Base-by-base conservation (phyloP, 768 basidiomycete species). In the Tubosaeta sp. region DNA sequence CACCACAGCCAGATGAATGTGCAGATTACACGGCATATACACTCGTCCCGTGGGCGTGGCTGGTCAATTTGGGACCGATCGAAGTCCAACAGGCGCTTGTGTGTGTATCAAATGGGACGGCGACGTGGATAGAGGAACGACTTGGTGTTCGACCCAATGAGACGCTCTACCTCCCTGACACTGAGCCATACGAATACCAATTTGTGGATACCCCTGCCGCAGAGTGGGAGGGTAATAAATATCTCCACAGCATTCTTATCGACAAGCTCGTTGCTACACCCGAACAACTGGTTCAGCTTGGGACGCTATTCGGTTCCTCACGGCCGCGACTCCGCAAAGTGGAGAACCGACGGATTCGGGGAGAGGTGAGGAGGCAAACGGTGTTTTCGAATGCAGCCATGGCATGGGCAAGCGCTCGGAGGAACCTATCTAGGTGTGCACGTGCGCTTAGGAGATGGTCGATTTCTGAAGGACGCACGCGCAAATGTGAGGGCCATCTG, bases 261-360 rank as follows among this genome's bases (percentile, higher is more conserved):
- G 56, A 55, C 2, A 31, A 12, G 16, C 62, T 64, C 25, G 49
- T 48, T 0, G 47, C 19, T 0, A 44, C 36, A 3, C 29, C 59
- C 0, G 70, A 80, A 51, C 79, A 75, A 9, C 76, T 91, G 24
- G 60, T 93, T 14, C 81, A 85, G 49, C 60, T 92, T 13, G 90
- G 90, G 9, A 83, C 84, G 0, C 75, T 91, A 2, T 91, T 91
- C 67, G 88, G 87, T 5, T 84, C 87, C 1, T 82, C 82, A 2
- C 78, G 90, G 9, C 69, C 91, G 2, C 74, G 77, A 21, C 72
- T 89, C 0, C 73, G 69, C 19, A 59, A 71, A 25, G 56, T 60
- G 9, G 59, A 59, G 13, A 76, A 81, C 55, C 60, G 71, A 44
- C 64, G 60, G 13, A 59, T 81, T 24, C 80, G 82, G 2, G 62